Base-by-base conservation (phyloP, 805 yeast species). In the Candida yuanshanica region DNA sequence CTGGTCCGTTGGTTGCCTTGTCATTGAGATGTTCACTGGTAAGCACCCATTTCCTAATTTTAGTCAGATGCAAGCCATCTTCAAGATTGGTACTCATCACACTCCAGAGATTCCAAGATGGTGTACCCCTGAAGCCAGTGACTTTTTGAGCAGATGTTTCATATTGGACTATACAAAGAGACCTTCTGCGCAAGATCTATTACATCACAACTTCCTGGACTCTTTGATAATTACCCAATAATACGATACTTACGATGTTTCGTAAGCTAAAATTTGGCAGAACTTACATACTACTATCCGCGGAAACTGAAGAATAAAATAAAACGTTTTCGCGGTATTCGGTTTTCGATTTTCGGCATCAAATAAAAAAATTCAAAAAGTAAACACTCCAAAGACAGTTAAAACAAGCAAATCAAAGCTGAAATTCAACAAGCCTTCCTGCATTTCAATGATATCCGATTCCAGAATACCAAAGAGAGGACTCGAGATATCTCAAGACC, bases 51-150 rank as follows among this genome's bases (percentile, higher is more conserved):
- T 84, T 66, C 98, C 99, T 2, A 84, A 85, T 44, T 85, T 89
- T 50, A 81, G 89, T 38, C 98, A 89, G 59, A 88, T 90, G 95
- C 99, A 93, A 63, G 98, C 98, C 9, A 83, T 93, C 29, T 93
- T 90, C 74, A 82, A 84, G 60, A 84, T 93, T 41, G 99, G 99
- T 2, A 85, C 93, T 1, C 80, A 83, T 50, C 74, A 83, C 1
- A 62, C 70, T n/a, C 99, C 99, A 0, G 81, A 74, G 35, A 71
- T 87, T 7, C 98, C 98, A 0, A 70, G 73, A 9, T 74, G 79
- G 76, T 76, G 84, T 34, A 77, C 93, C 0, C 66, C 68, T 5
- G 84, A 75, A 26, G 90, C 89, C 4, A 71, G 67, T 48, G 80
- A 76, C 24, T 89, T 93, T 52, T 59, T 90, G 46, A 51, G 54